A percentile compares a stretch with the other conserved stretches of the same genome.
Evolutionary conservation across 495 filamentous ascomycete species (phyloP).

Genomic region (Poronia punctata): DNA sequence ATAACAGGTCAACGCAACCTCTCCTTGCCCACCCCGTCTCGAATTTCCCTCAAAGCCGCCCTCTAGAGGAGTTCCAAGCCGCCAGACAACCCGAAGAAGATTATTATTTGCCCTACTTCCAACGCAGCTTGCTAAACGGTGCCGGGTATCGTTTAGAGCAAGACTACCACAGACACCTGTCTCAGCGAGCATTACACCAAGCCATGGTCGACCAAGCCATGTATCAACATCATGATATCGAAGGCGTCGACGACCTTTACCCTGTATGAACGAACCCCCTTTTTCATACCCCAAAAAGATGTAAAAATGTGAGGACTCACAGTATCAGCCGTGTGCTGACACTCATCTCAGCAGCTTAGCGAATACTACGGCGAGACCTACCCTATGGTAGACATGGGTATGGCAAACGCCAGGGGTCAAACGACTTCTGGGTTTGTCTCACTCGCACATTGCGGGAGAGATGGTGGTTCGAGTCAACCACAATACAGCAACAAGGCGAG

Average conservation of each 20-base stretch:
- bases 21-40: conserved; percentile 14
- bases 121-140: conserved; percentile 4
- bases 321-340: conserved; percentile 13
- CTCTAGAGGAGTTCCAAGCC: conserved; percentile 16
- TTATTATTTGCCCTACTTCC: conserved; percentile 3
- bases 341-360: conserved; percentile 13
- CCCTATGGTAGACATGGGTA: conserved; percentile 9
- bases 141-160: conserved; percentile 1
- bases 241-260: conserved; percentile 21
- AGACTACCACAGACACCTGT: conserved; percentile 10
- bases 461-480: conserved; percentile 22
- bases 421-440: conserved; percentile 24
- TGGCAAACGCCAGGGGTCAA: conserved; percentile 17
- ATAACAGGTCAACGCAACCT: conserved; percentile 18
- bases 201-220: conserved; percentile 20
- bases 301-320: background rate
- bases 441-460: conserved; percentile 20
- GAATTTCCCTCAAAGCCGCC: conserved; percentile 12
- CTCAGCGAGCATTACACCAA: conserved; percentile 11
- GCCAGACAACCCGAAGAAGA: conserved; percentile 10
- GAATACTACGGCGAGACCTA: conserved; percentile 11
- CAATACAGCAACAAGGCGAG: conserved; percentile 20
- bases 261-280: conserved; percentile 17
- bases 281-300: conserved; percentile 6
- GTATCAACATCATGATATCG: conserved; percentile 15